Evolutionary conservation across 2,329 filamentous ascomycete species (phyloP).

Genomic region (Colletotrichum noveboracense): DNA sequence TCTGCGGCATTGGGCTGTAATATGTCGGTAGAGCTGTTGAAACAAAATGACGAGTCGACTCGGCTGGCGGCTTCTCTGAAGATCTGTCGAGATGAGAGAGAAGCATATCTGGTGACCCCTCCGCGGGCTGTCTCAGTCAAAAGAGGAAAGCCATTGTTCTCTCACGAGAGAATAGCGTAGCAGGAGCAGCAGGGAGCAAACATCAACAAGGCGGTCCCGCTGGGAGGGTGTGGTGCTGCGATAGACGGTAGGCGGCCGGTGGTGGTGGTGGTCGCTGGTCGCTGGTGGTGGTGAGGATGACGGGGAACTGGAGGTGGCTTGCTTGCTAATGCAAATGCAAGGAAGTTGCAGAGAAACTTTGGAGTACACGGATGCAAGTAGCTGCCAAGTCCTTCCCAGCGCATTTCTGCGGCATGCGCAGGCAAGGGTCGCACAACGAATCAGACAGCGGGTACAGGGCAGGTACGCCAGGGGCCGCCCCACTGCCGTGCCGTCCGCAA

Average conservation of each 20-base stretch:
- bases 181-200: not conserved
- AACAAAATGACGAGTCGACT: not conserved
- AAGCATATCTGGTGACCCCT: not conserved
- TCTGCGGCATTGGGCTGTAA: not conserved
- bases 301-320: slow-evolving; percentile 7
- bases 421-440: not conserved
- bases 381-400: not conserved
- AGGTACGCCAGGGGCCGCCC: not conserved
- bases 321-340: slow-evolving; percentile 13
- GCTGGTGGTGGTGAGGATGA: not conserved
- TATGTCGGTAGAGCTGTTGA: not conserved
- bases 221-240: not conserved
- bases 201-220: not conserved
- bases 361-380: not conserved
- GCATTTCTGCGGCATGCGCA: not conserved
- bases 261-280: not conserved
- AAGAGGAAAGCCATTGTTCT: not conserved
- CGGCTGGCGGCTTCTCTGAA: not conserved
- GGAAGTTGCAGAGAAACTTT: not conserved
- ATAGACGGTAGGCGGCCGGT: not conserved
- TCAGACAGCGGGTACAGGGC: not conserved
- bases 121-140: not conserved
- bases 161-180: not conserved
- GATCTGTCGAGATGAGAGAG: not conserved
- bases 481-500: not conserved